A percentile compares a stretch with the other conserved stretches of the same genome.
Conservation (phyloP, 2,329 filamentous ascomycete species). For the Chrysoporthe puriensis region DNA sequence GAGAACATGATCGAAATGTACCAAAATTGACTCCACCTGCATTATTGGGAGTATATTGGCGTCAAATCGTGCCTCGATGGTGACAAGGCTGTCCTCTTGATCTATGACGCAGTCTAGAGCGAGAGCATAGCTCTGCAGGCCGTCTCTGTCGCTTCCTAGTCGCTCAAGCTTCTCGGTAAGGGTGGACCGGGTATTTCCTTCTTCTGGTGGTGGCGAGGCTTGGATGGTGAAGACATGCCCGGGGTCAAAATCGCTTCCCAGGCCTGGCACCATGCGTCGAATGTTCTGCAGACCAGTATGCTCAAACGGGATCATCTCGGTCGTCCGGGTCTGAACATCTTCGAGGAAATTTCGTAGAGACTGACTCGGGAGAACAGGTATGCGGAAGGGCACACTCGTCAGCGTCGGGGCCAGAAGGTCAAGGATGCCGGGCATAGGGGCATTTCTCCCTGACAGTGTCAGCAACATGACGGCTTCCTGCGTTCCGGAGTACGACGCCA, state of each 20-base stretch:
- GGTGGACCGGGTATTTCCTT: background rate
- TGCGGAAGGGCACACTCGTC: background rate
- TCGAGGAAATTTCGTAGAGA: background rate
- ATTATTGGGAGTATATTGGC: background rate
- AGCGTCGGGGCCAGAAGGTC: background rate
- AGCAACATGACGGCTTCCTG: background rate
- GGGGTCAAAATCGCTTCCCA: background rate
- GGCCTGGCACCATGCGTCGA: background rate
- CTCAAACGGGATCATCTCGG: constrained; percentile 58
- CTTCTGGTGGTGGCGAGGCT: background rate
- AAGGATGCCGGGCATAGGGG: background rate
- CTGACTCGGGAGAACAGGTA: background rate
- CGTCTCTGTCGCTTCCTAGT: background rate
- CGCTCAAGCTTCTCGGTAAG: background rate
- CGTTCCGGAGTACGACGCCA: background rate
- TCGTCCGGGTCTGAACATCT: background rate
- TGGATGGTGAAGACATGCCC: background rate
- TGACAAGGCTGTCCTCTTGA: background rate
- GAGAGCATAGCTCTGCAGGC: background rate
- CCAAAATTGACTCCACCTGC: background rate
- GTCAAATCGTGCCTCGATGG: background rate
- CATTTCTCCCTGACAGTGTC: background rate
- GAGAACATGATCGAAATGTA: background rate
- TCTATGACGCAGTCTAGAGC: background rate
- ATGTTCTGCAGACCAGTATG: constrained; percentile 65